These are phyloP conservation scores for Hamamelis virginiana DNA, from an alignment of 164 flowering plant genomes.

Conservation along the genomic window DNA sequence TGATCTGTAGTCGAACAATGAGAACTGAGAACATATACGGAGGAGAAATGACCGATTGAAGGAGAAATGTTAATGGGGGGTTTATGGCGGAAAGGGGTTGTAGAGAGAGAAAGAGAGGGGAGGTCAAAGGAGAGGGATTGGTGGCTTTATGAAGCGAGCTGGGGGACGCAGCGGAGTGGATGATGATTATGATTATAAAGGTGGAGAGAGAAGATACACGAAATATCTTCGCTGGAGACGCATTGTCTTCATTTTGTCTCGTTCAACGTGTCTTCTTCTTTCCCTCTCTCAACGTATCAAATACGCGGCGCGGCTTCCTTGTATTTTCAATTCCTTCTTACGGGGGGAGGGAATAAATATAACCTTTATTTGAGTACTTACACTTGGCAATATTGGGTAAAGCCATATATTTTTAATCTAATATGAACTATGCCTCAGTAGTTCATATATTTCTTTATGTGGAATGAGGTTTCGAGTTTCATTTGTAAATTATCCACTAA, in stretches of 20 bases:
- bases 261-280: slow-evolving; percentile 3
- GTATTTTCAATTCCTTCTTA: neutral
- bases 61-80: neutral
- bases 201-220: neutral
- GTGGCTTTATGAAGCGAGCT: slow-evolving; percentile 14
- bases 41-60: neutral
- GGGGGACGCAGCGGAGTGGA: slow-evolving; percentile 18
- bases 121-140: neutral
- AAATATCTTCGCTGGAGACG: slow-evolving; percentile 11
- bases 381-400: no score
- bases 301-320: slow-evolving; percentile 13
- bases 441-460: no score
- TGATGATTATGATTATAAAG: slow-evolving; percentile 16
- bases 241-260: slow-evolving; percentile 7
- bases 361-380: no score
- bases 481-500: no score
- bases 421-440: no score
- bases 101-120: neutral
- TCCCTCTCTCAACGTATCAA: slow-evolving; percentile 5
- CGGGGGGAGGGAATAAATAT: no score
- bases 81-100: neutral
- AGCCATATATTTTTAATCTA: no score
- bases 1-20: no score
- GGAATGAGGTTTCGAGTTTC: no score
- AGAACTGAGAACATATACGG: no score